phyloP scores from a whole-genome alignment of 805 yeast genomes.

The Wickerhamomyces canadensis region DNA sequence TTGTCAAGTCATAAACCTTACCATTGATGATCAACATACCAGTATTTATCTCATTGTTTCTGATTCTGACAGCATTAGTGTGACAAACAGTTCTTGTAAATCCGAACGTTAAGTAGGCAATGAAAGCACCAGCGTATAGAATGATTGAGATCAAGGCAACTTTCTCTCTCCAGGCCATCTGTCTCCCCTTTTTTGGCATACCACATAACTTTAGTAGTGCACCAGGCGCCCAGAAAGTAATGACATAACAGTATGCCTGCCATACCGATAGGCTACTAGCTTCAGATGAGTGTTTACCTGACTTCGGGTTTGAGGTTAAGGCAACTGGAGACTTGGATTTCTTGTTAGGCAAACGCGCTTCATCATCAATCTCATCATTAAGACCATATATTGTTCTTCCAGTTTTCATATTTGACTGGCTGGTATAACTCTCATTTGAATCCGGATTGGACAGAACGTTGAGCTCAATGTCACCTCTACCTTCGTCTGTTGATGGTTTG shows the following conservation, averaged over 20 bases:
- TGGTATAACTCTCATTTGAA: background rate
- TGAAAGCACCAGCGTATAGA: conserved; percentile 63
- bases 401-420: conserved; percentile 7
- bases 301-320: background rate
- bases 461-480: conserved; percentile 15
- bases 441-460: conserved; percentile 13
- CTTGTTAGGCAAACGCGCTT: conserved; percentile 8
- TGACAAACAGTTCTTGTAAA: conserved; percentile 79
- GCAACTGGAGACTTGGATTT: background rate
- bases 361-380: conserved; percentile 47
- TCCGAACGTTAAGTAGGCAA: conserved; percentile 88
- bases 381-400: conserved; percentile 54
- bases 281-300: conserved; percentile 1
- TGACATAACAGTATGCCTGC: conserved; percentile 70
- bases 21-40: conserved; percentile 78
- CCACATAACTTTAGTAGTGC: conserved; percentile 69
- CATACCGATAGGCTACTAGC: conserved; percentile 42
- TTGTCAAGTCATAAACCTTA: conserved; percentile 63
- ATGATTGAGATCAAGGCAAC: conserved; percentile 79
- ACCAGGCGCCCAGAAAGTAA: conserved; percentile 93
- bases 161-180: conserved; percentile 96
- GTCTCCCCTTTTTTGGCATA: conserved; percentile 71
- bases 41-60: conserved; percentile 50
- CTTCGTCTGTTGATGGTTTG: conserved; percentile 7
- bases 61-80: conserved; percentile 40